Evolutionary conservation across 352 stramenopile species (phyloP), one percentile per base, ranked within the genome.

Genomic region (Phytophthora hibernalis): DNA sequence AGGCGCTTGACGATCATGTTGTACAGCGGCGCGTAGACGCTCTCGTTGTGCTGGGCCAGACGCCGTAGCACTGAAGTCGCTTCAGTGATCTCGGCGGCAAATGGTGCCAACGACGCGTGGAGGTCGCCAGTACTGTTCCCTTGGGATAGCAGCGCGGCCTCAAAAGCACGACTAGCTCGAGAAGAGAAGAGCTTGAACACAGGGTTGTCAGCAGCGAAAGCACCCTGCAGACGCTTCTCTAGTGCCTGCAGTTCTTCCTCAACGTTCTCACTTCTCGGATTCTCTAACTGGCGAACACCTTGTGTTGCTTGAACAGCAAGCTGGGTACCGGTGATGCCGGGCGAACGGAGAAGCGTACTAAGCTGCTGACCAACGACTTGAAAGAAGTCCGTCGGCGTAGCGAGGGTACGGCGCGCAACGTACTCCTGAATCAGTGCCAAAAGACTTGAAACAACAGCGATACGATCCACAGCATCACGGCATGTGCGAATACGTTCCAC

Each of bases 41-140:
- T 72, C 52, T 92, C 80, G 43, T 94, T 94, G 73, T 91, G 85
- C 60, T 80, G 76, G n/a, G 71, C 77, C 16, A 94, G 66, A 33
- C 73, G 76, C 31, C 57, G 69, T 31, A 90, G 55, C 22, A 55
- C 54, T 12, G 31, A 26, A 16, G 62, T 79, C 12, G 82, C 31
- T 28, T 73, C 72, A 11, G 49, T 54, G 12, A 93, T 70, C 20
- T 92, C 79, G 0, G 43, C 26, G 1, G 74, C 74, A 54, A 91
- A 91, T 10, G 78, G 70, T 9, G 66, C 54, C 20, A 93, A 66
- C 21, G 85, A 90, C 11, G 76, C 37, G 40, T 91, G 83, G 1
- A 91, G 56, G 33, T 73, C 48, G 18, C 67, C 47, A 3, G 44
- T 22, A 5, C 49, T 55, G 6, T 68, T 61, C 13, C 53, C 26